Evolutionary conservation across 1,284 basidiomycete genomes (phyloP).

Genomic region (Crepidotus sp.): DNA sequence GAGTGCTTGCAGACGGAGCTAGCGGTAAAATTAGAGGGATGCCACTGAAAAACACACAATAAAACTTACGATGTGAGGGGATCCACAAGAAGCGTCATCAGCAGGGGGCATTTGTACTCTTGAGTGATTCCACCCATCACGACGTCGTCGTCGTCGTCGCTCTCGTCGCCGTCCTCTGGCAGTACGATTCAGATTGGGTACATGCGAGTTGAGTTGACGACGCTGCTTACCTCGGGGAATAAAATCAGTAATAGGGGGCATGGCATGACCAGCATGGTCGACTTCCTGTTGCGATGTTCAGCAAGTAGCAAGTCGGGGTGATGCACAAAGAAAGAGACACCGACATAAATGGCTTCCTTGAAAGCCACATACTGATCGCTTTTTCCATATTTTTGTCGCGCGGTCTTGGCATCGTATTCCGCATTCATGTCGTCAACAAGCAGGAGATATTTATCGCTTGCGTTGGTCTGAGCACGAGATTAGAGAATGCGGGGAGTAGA

Average conservation of each 20-base stretch:
- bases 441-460: slow-evolving; percentile 27
- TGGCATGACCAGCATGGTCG: slow-evolving; percentile 52
- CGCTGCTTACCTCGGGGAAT: slow-evolving; percentile 50
- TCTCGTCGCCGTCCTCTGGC: slow-evolving; percentile 65
- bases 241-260: slow-evolving; percentile 71
- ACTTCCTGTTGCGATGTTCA: slow-evolving; percentile 44
- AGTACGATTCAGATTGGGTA: slow-evolving; percentile 1
- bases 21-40: slow-evolving; percentile 7
- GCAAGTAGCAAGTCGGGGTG: background rate
- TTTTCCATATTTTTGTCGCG: slow-evolving; percentile 68
- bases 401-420: slow-evolving; percentile 49
- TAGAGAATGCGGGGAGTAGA: slow-evolving; percentile 37
- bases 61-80: slow-evolving; percentile 61
- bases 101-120: slow-evolving; percentile 74
- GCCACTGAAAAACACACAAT: slow-evolving; percentile 4
- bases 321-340: slow-evolving; percentile 19
- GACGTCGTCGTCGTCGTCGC: slow-evolving; percentile 72
- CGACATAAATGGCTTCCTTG: slow-evolving; percentile 59
- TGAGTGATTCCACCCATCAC: slow-evolving; percentile 77
- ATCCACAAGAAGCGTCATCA: slow-evolving; percentile 52
- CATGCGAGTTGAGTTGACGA: slow-evolving; percentile 3
- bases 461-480: slow-evolving; percentile 25
- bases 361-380: slow-evolving; percentile 55
- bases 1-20: slow-evolving; percentile 65
- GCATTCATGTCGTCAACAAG: slow-evolving; percentile 32